Conservation (phyloP, 2,329 filamentous ascomycete genomes). For the Ceratocystis ficicola region DNA sequence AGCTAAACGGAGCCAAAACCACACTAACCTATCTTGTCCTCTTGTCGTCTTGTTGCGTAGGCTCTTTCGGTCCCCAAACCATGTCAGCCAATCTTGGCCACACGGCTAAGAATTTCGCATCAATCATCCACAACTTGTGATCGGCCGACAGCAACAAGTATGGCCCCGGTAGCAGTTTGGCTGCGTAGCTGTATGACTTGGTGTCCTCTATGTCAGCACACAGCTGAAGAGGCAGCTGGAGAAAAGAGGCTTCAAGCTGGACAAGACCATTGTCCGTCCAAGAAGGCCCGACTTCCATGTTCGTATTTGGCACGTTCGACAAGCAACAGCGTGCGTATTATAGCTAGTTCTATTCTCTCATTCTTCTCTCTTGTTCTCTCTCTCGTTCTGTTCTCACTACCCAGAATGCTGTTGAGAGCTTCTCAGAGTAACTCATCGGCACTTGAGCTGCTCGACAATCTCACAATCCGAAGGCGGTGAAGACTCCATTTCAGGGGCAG, state of each 20-base stretch:
- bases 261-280: neutral
- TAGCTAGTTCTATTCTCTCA: neutral
- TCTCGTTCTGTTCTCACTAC: neutral
- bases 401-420: neutral
- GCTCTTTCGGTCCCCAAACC: neutral
- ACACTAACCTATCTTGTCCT: slow-evolving; percentile 1
- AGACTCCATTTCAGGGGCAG: neutral
- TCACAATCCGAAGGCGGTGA: neutral
- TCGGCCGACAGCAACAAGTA: neutral
- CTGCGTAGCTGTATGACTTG: neutral
- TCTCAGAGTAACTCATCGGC: neutral
- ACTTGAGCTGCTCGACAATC: neutral
- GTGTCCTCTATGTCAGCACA: too few relatives aligned
- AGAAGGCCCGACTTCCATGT: neutral
- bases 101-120: neutral
- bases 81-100: slow-evolving; percentile 1
- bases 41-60: neutral
- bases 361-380: neutral
- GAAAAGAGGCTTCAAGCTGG: slow-evolving; percentile 1
- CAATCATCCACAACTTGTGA: neutral
- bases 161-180: neutral
- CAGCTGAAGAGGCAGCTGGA: neutral
- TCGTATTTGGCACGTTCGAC: neutral
- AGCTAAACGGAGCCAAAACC: neutral
- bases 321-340: neutral